Evolutionary conservation across 805 yeast species (phyloP), one percentile per base, ranked within the genome.

Genomic region (Dipodascopsis uninucleata): DNA sequence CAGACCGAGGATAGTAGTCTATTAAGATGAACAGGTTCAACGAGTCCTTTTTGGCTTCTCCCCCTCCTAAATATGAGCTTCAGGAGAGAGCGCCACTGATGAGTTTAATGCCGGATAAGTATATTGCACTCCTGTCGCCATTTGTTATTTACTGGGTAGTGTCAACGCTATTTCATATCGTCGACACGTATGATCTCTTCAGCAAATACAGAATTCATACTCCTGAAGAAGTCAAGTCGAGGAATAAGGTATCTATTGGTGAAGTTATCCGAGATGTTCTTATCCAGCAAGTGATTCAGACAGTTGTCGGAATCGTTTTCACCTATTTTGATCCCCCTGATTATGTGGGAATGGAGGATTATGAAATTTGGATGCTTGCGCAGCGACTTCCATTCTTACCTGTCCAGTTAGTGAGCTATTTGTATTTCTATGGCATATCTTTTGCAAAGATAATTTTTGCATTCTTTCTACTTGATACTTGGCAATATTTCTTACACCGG

Each of bases 401-500:
- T 10, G 70, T 74, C 49, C 55, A 60, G 14, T 55, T 69, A 7
- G 70, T 85, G 23, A 74, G 72, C 54, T 62, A 71, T 37, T 58
- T 72, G 18, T 87, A 85, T 65, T 71, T 75, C 70, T 78, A 79
- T 57, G 85, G 83, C 4, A 61, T 78, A 56, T 80, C 96, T 1
- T 34, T 68, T 1, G 22, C 77, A n/a, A 79, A 79, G 55, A 64
- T 87, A 25, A 38, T 67, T 10, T 36, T 71, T 24, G 96, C 94
- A 2, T 81, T 88, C 59, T 61, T 78, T 40, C 69, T 93, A 52
- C 76, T 93, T 57, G 98, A 93, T 64, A 75, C 95, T 2, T 93
- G 98, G 98, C 98, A 93, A 68, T 93, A 85, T 66, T 78, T 79
- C 72, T 71, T 89, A 52, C 98, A 93, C 65, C 75, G 96, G 51